Percentiles rank a stretch among this genome's conserved stretches.
Evolutionary conservation across 805 yeast genomes (phyloP).

Genomic region (Debaryomyces prosopidis): DNA sequence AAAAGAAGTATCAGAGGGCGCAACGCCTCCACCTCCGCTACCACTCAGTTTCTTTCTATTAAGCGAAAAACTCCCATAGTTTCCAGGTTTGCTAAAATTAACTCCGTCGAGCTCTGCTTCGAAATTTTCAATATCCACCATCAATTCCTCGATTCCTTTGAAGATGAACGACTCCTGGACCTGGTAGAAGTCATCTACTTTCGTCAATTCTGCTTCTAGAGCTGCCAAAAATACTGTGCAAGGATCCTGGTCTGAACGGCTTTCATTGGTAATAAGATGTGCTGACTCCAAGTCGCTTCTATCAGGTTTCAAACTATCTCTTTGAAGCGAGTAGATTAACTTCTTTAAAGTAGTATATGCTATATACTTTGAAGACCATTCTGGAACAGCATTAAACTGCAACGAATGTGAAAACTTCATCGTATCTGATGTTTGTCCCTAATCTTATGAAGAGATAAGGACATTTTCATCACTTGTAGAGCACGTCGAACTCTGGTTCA

Average conservation of each 20-base stretch:
- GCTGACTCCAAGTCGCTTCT: constrained; percentile 27
- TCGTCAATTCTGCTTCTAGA: constrained; percentile 71
- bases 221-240: constrained; percentile 64
- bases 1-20: constrained; percentile 17
- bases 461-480: too few relatives aligned
- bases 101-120: constrained; percentile 36
- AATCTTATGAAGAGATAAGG: too few relatives aligned
- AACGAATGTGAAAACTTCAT: constrained; percentile 96
- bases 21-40: constrained; percentile 10
- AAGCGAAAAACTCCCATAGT: background rate
- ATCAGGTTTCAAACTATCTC: constrained; percentile 46
- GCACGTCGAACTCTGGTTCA: too few relatives aligned
- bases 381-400: constrained; percentile 97
- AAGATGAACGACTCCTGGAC: constrained; percentile 62
- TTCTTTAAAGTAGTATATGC: constrained; percentile 88
- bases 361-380: constrained; percentile 91
- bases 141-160: constrained; percentile 54
- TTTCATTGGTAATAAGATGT: constrained; percentile 30
- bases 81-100: constrained; percentile 1
- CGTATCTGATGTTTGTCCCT: background rate
- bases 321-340: constrained; percentile 77
- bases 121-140: constrained; percentile 64
- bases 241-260: constrained; percentile 43
- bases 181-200: constrained; percentile 74
- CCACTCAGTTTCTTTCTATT: constrained; percentile 1